Base-by-base conservation (phyloP, 2,329 filamentous ascomycete genomes). In the Colletotrichum lindemuthianum region DNA sequence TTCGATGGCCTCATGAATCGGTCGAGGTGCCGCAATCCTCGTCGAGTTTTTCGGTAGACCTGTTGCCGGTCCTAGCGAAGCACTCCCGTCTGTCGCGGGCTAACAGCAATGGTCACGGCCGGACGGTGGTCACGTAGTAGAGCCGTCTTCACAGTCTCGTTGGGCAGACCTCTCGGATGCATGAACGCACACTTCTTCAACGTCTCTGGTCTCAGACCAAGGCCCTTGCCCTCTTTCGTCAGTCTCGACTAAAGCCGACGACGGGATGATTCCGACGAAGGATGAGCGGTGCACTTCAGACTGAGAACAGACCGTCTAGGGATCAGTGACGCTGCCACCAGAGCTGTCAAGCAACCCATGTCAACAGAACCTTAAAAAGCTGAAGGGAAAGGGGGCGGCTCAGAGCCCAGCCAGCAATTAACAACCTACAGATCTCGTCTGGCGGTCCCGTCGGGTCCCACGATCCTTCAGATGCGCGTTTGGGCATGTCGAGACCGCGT, bases 271-370 rank as follows among this genome's bases (percentile, higher is more conserved):
- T 51, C 58, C 50, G 58, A 65, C 36, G 58, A 51, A 41, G 41
- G 58, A 61, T 61, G 51, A 56, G 56, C 61, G 57, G 39, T 65
- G 61, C 47, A 61, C 15, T 56, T 61, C 45, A 56, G 15, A 24
- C 51, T 11, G 59, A 51, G 63, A 54, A 57, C 63, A 50, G 63
- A 59, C 59, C 59, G n/a, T 59, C n/a, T 6, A 44, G 32, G 36
- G 60, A 24, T 48, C 59, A 49, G 63, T 64, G 63, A 53, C 59
- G 44, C 54, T 41, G 54, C 59, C 41, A 43, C 47, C 41, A 40
- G 50, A 65, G 13, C 47, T 49, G 48, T 43, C 59, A 63, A 59
- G 59, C 59, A 59, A 53, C 59, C 59, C 63, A 33, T 57, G 52
- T 64, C 49, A 43, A 43, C 16, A 63, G 33, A 66, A 63, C 63